A percentile compares a stretch with the other conserved stretches of the same genome.
Evolutionary conservation across 352 stramenopile genomes (phyloP).

Genomic region (Aphanomyces cochlioides): DNA sequence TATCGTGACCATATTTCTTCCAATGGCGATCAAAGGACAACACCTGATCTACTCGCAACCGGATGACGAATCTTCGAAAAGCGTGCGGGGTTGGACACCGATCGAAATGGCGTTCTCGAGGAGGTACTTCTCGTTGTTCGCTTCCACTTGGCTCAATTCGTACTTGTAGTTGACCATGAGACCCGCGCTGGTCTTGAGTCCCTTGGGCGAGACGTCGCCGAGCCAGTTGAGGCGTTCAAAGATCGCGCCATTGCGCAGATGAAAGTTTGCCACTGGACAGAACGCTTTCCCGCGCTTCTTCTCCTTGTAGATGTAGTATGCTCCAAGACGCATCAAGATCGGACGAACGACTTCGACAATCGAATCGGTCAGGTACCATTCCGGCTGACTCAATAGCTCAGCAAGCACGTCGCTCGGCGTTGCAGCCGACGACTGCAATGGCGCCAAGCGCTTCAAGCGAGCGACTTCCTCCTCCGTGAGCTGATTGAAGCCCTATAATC

Average conservation of each 20-base stretch:
- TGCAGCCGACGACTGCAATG: too few relatives aligned
- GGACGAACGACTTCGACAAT: conserved; percentile 49
- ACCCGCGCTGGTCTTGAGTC: conserved; percentile 63
- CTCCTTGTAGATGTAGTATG: conserved; percentile 67
- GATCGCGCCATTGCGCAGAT: conserved; percentile 80
- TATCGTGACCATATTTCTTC: not conserved
- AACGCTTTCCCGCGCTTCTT: conserved; percentile 81
- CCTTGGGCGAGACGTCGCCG: conserved; percentile 69
- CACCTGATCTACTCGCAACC: too few relatives aligned
- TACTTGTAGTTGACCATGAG: conserved; percentile 90
- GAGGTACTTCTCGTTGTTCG: conserved; percentile 82
- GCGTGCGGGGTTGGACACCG: conserved; percentile 54
- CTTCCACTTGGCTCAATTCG: conserved; percentile 61
- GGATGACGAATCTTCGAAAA: conserved; percentile 36
- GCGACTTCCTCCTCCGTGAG: not conserved
- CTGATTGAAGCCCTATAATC: not conserved
- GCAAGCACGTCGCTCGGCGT: conserved; percentile 27
- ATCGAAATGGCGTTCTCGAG: conserved; percentile 73
- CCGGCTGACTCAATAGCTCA: conserved; percentile 41
- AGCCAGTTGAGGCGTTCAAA: conserved; percentile 85
- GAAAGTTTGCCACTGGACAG: conserved; percentile 81
- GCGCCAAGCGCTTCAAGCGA: not conserved
- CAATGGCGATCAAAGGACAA: too few relatives aligned
- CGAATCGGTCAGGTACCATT: conserved; percentile 48
- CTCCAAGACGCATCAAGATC: conserved; percentile 60